Percentiles rank a stretch among this genome's conserved stretches.
phyloP scores from a whole-genome alignment of 176 grass and related monocot species.

The Oryza australiensis region DNA sequence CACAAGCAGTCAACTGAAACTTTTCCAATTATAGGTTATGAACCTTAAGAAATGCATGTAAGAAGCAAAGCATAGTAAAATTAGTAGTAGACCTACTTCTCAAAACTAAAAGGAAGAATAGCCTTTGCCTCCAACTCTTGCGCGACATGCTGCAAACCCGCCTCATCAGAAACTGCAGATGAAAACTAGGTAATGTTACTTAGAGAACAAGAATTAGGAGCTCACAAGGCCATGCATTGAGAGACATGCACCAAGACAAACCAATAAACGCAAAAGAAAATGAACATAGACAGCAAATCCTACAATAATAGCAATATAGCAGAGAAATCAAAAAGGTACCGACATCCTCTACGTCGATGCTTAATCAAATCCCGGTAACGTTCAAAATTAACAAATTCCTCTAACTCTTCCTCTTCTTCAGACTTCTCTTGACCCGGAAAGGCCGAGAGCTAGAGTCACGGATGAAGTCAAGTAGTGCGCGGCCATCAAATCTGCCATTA shows the following conservation, averaged over 20 bases:
- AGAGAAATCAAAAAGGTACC: constrained; percentile 89
- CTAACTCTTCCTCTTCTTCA: constrained; percentile 94
- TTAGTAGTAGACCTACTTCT: constrained; percentile 56
- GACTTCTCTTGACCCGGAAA: constrained; percentile 77
- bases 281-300: constrained; percentile 37
- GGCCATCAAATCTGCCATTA: constrained; percentile 88
- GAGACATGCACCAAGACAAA: not conserved
- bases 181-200: constrained; percentile 26
- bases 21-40: constrained; percentile 1
- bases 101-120: constrained; percentile 68
- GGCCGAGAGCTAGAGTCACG: constrained; percentile 62
- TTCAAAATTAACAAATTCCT: constrained; percentile 99
- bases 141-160: constrained; percentile 72
- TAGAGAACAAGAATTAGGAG: constrained; percentile 3
- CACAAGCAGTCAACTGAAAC: not conserved
- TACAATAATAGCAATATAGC: constrained; percentile 34
- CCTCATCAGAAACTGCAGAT: constrained; percentile 76
- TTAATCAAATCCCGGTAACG: constrained; percentile 99
- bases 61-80: constrained; percentile 7
- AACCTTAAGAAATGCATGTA: not conserved
- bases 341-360: constrained; percentile 99
- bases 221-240: not conserved
- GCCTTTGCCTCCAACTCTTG: constrained; percentile 91
- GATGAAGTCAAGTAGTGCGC: constrained; percentile 97
- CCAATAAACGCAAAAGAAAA: not conserved